Conservation (phyloP, 2,329 filamentous ascomycete genomes). For the Fusarium denticulatum region DNA sequence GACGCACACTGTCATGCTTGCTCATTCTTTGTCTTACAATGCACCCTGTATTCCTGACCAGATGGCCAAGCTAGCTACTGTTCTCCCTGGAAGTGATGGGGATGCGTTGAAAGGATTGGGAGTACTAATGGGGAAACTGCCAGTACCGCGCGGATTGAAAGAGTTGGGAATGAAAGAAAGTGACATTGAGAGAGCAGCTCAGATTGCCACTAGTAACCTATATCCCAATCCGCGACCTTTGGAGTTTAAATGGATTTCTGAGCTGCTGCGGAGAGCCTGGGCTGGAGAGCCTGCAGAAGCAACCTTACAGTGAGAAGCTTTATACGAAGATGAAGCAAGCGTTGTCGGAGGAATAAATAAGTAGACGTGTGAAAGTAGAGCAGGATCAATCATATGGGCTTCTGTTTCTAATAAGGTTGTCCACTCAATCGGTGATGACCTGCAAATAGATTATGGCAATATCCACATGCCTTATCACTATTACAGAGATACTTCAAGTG, state of each 20-base stretch:
- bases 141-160: background rate
- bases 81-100: background rate
- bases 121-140: rapidly evolving
- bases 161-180: background rate
- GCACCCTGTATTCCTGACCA: background rate
- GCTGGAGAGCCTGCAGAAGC: no score
- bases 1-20: background rate
- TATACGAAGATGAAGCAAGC: no score
- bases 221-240: background rate
- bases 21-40: background rate
- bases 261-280: background rate
- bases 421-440: no score
- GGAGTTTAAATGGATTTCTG: background rate
- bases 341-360: no score
- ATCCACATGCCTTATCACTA: no score
- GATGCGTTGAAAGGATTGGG: background rate
- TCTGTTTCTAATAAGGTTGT: no score
- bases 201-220: background rate
- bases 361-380: no score
- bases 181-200: background rate
- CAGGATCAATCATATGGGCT: no score
- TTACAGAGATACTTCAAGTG: no score
- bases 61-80: background rate
- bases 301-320: no score
- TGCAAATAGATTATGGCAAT: no score